These are phyloP conservation scores for Fusarium napiforme DNA, from an alignment of 2,329 filamentous ascomycete species.

Conservation along the genomic window DNA sequence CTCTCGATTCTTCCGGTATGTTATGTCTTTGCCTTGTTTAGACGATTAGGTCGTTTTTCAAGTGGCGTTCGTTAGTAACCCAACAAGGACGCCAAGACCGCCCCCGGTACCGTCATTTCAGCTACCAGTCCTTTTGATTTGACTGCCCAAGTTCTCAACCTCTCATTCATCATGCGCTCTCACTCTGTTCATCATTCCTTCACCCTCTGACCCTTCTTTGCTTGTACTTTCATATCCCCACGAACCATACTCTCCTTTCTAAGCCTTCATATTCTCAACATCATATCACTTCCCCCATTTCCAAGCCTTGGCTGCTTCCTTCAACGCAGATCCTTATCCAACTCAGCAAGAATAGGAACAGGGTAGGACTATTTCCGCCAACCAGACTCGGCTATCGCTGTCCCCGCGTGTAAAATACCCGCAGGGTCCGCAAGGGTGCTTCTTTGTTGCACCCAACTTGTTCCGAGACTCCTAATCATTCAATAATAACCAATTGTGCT, in stretches of 20 bases:
- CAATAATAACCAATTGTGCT: slow-evolving; percentile 41
- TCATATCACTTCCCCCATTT: slow-evolving; percentile 16
- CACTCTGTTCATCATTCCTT: slow-evolving; percentile 29
- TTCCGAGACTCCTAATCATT: slow-evolving; percentile 22
- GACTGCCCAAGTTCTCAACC: slow-evolving; percentile 25
- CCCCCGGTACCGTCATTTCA: slow-evolving; percentile 38
- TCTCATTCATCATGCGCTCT: slow-evolving; percentile 30
- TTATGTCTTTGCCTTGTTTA: slow-evolving; percentile 1
- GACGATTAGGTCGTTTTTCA: slow-evolving; percentile 9
- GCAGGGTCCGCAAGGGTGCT: slow-evolving; percentile 32
- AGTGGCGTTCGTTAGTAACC: slow-evolving; percentile 31
- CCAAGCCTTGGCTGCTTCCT: slow-evolving; percentile 31
- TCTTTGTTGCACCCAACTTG: slow-evolving; percentile 29
- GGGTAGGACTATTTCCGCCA: slow-evolving; percentile 26
- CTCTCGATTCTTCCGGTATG: not conserved
- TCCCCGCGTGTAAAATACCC: slow-evolving; percentile 39
- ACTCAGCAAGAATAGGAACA: slow-evolving; percentile 14
- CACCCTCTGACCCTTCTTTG: slow-evolving; percentile 10
- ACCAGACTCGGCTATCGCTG: slow-evolving; percentile 41
- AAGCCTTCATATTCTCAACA: slow-evolving; percentile 1
- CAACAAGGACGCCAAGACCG: slow-evolving; percentile 36
- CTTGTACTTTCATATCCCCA: slow-evolving; percentile 3
- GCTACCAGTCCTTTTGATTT: slow-evolving; percentile 22
- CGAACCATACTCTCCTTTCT: slow-evolving; percentile 22
- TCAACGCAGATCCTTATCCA: slow-evolving; percentile 36